A percentile compares a stretch with the other conserved stretches of the same genome.
phyloP scores from a whole-genome alignment of 1,139 yeast species.

The Hyphopichia khmerensis region DNA sequence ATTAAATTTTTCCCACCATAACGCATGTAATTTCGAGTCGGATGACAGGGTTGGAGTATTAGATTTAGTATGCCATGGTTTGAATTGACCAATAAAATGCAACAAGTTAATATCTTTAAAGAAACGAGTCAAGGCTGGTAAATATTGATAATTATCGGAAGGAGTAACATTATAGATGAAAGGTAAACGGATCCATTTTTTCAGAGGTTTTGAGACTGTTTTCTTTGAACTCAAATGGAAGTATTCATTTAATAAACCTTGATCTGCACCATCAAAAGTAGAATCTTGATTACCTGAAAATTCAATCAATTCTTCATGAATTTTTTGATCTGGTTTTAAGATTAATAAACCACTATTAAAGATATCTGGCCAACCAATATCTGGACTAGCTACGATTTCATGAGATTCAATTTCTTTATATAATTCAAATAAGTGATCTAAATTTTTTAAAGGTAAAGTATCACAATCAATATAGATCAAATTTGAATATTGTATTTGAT shows the following conservation, averaged over 20 bases:
- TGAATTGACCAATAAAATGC: constrained; percentile 28
- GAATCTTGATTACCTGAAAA: constrained; percentile 11
- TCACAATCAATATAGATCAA: constrained; percentile 32
- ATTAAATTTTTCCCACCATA: constrained; percentile 40
- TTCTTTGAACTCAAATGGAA: constrained; percentile 12
- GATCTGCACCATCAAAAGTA: constrained; percentile 36
- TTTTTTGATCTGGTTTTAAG: constrained; percentile 21
- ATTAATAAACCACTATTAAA: constrained; percentile 33
- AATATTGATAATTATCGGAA: constrained; percentile 28
- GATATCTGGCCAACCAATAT: constrained; percentile 40
- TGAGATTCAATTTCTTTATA: constrained; percentile 11
- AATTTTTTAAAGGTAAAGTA: constrained; percentile 23
- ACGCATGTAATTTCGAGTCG: constrained; percentile 24
- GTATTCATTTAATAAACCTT: constrained; percentile 31
- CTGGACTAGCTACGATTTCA: constrained; percentile 27
- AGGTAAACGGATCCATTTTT: constrained; percentile 26
- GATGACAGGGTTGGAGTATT: constrained; percentile 5
- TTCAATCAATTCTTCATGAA: constrained; percentile 17
- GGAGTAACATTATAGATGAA: constrained; percentile 33
- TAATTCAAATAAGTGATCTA: constrained; percentile 22
- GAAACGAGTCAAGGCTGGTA: constrained; percentile 30
- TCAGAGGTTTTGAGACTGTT: constrained; percentile 2
- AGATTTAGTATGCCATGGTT: constrained; percentile 27
- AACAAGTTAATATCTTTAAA: constrained; percentile 25
- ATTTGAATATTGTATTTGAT: constrained; percentile 20